Evolutionary conservation across 208 protist species (phyloP).

Genomic region (Herpetomonas tarakana): DNA sequence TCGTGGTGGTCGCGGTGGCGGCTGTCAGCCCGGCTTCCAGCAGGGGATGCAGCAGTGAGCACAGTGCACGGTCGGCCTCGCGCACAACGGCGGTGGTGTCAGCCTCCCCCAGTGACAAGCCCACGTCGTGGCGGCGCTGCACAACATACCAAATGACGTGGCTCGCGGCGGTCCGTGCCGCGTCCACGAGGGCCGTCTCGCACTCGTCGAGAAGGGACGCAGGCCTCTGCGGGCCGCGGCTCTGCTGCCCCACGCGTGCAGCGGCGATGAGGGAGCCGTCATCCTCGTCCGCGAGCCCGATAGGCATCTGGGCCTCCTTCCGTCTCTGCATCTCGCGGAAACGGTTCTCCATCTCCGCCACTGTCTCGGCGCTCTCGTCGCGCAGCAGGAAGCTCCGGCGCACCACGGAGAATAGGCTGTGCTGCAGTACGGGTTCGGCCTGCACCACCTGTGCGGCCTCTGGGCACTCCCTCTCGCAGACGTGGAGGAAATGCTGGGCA

Average conservation of each 20-base stretch:
- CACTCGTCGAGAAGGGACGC: constrained; percentile 23
- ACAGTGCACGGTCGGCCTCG: constrained; percentile 17
- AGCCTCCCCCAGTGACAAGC: neutral
- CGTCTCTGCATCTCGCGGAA: constrained; percentile 36
- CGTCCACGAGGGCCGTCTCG: constrained; percentile 27
- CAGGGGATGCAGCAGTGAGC: constrained; percentile 15
- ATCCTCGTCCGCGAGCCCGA: constrained; percentile 11
- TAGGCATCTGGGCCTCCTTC: constrained; percentile 6
- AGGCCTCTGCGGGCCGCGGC: constrained; percentile 6
- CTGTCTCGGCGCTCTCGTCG: constrained; percentile 63
- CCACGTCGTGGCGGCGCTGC: constrained; percentile 6
- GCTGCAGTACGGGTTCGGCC: constrained; percentile 11
- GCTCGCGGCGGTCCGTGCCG: constrained; percentile 27
- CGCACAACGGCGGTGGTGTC: constrained; percentile 26
- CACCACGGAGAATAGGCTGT: constrained; percentile 46
- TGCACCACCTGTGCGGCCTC: constrained; percentile 23
- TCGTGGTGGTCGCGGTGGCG: neutral
- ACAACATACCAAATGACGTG: constrained; percentile 22
- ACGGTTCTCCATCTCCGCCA: constrained; percentile 45
- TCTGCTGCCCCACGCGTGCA: neutral
- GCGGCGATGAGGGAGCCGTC: neutral
- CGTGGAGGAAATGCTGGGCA: constrained; percentile 1
- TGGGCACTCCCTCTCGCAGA: constrained; percentile 35
- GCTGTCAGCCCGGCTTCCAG: constrained; percentile 3
- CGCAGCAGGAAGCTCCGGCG: constrained; percentile 62